Evolutionary conservation across 768 basidiomycete species (phyloP).

Genomic region (Ramaria sp.): DNA sequence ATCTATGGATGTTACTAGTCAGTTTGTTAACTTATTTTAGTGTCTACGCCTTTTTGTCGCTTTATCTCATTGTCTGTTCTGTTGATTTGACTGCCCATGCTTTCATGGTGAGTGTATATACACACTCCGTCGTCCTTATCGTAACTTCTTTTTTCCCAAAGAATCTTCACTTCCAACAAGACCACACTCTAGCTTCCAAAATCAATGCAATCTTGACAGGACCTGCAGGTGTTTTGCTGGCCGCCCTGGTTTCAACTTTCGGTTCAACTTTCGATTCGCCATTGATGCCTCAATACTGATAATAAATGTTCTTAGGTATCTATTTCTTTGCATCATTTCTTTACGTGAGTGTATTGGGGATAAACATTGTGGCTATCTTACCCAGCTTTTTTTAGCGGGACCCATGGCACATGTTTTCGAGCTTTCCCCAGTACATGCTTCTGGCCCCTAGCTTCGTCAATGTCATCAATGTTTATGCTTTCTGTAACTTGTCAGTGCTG

Average conservation of each 20-base stretch:
- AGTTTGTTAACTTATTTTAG: constrained; percentile 22
- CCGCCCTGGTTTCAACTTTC: constrained; percentile 81
- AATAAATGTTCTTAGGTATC: constrained; percentile 36
- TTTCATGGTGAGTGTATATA: constrained; percentile 43
- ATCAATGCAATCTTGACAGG: constrained; percentile 57
- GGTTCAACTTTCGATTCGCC: constrained; percentile 31
- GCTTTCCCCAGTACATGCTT: constrained; percentile 83
- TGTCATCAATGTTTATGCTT: constrained; percentile 92
- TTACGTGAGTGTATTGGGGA: constrained; percentile 44
- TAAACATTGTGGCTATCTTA: neutral
- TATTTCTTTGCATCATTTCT: constrained; percentile 78
- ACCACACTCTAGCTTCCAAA: constrained; percentile 30
- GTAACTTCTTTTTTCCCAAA: neutral
- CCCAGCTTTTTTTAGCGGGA: constrained; percentile 49
- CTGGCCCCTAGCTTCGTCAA: constrained; percentile 92
- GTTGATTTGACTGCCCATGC: constrained; percentile 74
- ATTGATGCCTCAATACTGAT: constrained; percentile 9
- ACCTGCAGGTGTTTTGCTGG: constrained; percentile 71
- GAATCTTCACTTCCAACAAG: constrained; percentile 16
- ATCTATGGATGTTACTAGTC: neutral
- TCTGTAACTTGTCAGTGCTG: constrained; percentile 85
- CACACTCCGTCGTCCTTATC: neutral
- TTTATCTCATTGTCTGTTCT: constrained; percentile 83
- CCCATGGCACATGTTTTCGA: constrained; percentile 97
- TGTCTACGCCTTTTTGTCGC: constrained; percentile 74